Percentiles rank a stretch among this genome's conserved stretches.
Conservation (phyloP, 164 flowering plant genomes). For the Macadamia tetraphylla region DNA sequence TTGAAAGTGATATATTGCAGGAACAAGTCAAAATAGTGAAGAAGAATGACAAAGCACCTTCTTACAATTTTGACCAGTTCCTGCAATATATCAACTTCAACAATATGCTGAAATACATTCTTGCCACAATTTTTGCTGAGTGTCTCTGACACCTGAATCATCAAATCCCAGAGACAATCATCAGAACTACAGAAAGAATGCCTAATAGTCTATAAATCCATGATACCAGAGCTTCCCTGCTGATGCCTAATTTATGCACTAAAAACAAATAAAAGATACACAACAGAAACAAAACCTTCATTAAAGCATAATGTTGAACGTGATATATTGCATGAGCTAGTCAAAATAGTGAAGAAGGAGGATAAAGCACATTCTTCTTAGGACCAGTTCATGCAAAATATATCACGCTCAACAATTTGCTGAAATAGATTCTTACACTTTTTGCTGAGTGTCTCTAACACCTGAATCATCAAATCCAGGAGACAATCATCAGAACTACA, state of each 20-base stretch:
- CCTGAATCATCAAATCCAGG: conserved; percentile 36
- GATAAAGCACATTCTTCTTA: too few relatives aligned
- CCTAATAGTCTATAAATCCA: neutral
- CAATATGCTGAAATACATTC: conserved; percentile 57
- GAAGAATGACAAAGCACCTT: too few relatives aligned
- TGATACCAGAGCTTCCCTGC: neutral
- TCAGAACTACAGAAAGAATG: neutral
- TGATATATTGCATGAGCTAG: too few relatives aligned
- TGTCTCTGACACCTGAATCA: conserved; percentile 76
- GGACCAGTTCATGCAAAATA: conserved; percentile 77
- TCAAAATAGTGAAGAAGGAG: too few relatives aligned
- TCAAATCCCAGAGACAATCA: conserved; percentile 1
- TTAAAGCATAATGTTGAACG: too few relatives aligned
- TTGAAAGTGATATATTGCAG: too few relatives aligned
- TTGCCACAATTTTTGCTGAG: conserved; percentile 96
- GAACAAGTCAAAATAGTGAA: too few relatives aligned
- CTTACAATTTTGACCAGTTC: conserved; percentile 68
- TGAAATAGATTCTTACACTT: conserved; percentile 80
- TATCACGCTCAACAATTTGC: conserved; percentile 78
- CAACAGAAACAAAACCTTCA: neutral
- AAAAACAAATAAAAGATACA: neutral
- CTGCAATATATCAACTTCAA: conserved; percentile 79
- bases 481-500: neutral
- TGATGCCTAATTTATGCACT: too few relatives aligned
- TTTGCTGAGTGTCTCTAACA: conserved; percentile 86